Evolutionary conservation across 2,329 filamentous ascomycete genomes (phyloP).

Genomic region (Trichoderma hamatum): DNA sequence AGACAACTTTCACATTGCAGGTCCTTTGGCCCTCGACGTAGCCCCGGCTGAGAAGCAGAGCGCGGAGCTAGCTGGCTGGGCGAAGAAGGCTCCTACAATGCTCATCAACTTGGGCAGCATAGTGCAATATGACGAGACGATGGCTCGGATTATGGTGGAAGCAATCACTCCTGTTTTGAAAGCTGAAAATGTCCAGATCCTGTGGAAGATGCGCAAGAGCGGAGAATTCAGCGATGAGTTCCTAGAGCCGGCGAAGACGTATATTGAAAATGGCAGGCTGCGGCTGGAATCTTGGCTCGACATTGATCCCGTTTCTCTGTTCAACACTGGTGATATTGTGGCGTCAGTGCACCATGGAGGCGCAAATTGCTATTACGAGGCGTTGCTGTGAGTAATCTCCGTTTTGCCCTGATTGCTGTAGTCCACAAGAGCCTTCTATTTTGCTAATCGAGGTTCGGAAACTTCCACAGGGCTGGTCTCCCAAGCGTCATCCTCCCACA

Average conservation of each 20-base stretch:
- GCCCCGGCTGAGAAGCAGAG: conserved; percentile 45
- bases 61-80: conserved; percentile 47
- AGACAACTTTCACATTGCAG: conserved; percentile 36
- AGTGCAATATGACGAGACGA: conserved; percentile 33
- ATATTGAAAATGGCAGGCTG: conserved; percentile 32
- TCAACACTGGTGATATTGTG: conserved; percentile 42
- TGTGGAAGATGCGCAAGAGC: conserved; percentile 40
- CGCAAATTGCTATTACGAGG: conserved; percentile 48
- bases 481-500: conserved; percentile 51
- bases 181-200: conserved; percentile 34
- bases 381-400: neutral
- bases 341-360: conserved; percentile 47
- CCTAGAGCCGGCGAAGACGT: conserved; percentile 22
- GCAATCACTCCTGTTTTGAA: conserved; percentile 33
- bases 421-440: neutral
- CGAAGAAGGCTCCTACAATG: conserved; percentile 46
- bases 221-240: conserved; percentile 27
- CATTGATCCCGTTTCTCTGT: conserved; percentile 39
- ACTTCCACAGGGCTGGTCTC: conserved; percentile 42
- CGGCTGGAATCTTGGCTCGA: conserved; percentile 38
- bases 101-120: conserved; percentile 53
- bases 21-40: conserved; percentile 50
- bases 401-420: neutral
- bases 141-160: conserved; percentile 35
- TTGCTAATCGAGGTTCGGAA: neutral